A percentile compares a stretch with the other conserved stretches of the same genome.
Conservation (phyloP, 495 filamentous ascomycete genomes). For the Annulohypoxylon maeteangense region DNA sequence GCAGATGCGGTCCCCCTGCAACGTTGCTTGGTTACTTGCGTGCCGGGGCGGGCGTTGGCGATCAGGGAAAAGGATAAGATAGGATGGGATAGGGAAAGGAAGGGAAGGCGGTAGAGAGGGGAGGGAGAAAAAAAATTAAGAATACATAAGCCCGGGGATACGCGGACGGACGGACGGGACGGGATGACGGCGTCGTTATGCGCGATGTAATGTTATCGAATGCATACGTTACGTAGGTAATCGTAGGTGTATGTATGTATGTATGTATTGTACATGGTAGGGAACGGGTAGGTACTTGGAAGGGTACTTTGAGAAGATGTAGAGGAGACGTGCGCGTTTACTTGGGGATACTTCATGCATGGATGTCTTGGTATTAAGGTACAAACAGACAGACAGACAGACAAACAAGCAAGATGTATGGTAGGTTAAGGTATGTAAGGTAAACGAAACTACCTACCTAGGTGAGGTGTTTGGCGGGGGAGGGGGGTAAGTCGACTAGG, state of each 20-base stretch:
- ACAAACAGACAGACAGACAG: no score
- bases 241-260: background rate
- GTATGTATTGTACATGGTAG: background rate
- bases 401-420: no score
- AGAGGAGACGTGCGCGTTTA: background rate
- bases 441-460: background rate
- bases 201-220: background rate
- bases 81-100: background rate
- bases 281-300: background rate
- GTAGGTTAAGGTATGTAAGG: background rate
- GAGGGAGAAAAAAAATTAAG: no score
- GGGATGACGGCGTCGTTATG: background rate
- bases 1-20: background rate
- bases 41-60: no score
- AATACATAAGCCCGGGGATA: no score
- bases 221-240: background rate
- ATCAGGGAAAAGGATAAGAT: background rate
- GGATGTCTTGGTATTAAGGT: background rate
- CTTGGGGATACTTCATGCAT: no score
- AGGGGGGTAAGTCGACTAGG: background rate
- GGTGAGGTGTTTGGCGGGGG: background rate
- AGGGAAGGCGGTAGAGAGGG: no score
- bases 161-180: no score
- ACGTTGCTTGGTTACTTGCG: background rate
- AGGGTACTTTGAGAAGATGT: background rate